phyloP scores from a whole-genome alignment of 192 early-diverging fungal genomes.

The Thamnidium elegans region DNA sequence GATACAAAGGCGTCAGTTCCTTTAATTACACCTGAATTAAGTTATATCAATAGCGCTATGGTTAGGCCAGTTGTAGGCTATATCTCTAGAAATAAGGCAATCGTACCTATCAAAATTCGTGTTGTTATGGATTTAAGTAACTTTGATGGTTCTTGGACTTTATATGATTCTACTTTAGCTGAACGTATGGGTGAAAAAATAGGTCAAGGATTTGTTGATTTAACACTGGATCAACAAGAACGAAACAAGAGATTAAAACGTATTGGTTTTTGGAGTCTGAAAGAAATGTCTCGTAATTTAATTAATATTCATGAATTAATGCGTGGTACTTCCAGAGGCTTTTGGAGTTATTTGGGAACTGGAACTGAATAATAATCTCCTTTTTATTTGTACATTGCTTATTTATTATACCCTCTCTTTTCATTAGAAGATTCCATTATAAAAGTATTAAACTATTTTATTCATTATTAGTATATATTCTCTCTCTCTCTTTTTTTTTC shows the following conservation, averaged over 20 bases:
- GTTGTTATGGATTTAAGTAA: constrained; percentile 73
- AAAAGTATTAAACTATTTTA: background rate
- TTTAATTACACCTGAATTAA: constrained; percentile 61
- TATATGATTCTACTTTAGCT: constrained; percentile 78
- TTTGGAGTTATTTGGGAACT: constrained; percentile 47
- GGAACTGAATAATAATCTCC: background rate
- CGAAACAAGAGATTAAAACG: constrained; percentile 78
- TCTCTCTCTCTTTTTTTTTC: background rate
- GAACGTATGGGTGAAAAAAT: constrained; percentile 74
- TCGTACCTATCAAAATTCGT: constrained; percentile 78
- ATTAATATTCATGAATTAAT: constrained; percentile 71
- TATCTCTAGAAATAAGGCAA: constrained; percentile 89
- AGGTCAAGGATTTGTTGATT: constrained; percentile 74
- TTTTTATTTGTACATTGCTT: background rate
- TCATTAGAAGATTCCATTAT: background rate
- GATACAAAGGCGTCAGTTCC: constrained; percentile 91
- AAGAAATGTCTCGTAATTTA: constrained; percentile 69
- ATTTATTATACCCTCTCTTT: background rate
- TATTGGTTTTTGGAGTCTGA: constrained; percentile 86
- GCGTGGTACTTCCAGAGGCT: constrained; percentile 62
- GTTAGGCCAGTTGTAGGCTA: constrained; percentile 92
- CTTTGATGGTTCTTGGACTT: constrained; percentile 92
- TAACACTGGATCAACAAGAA: constrained; percentile 80
- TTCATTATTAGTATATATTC: background rate
- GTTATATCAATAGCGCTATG: constrained; percentile 79